phyloP scores from a whole-genome alignment of 306 rosid genomes.

The Prinsepia uniflora region DNA sequence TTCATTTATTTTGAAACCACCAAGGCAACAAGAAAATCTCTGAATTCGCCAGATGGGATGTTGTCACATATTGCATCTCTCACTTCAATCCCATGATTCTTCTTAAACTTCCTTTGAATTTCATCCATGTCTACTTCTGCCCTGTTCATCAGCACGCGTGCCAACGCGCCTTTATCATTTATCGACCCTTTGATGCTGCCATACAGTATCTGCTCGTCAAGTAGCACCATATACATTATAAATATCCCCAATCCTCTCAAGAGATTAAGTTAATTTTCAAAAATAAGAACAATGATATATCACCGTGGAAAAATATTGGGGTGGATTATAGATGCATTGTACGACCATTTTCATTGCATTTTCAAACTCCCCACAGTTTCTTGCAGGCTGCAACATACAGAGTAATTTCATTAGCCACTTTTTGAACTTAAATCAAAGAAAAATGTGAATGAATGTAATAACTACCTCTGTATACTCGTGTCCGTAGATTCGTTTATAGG shows the following conservation, averaged over 20 bases:
- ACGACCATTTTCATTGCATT: slow-evolving; percentile 39
- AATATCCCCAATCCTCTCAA: neutral
- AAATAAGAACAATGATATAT: neutral
- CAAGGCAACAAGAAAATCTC: slow-evolving; percentile 56
- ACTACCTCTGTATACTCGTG: slow-evolving; percentile 60
- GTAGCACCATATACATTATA: neutral
- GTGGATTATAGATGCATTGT: slow-evolving; percentile 50
- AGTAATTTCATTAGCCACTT: neutral
- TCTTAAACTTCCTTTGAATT: slow-evolving; percentile 42
- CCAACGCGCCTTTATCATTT: slow-evolving; percentile 33
- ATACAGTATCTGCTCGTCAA: slow-evolving; percentile 36
- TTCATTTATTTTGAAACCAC: slow-evolving; percentile 32
- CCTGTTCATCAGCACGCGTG: slow-evolving; percentile 44
- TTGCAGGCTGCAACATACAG: slow-evolving; percentile 37
- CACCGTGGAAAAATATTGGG: slow-evolving; percentile 56
- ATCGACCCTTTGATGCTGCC: slow-evolving; percentile 39
- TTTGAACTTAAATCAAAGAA: neutral
- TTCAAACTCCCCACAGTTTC: slow-evolving; percentile 47
- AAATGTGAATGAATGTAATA: neutral
- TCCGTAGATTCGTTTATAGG: slow-evolving; percentile 72
- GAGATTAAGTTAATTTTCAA: too few relatives aligned
- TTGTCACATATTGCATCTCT: slow-evolving; percentile 38
- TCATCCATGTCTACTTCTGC: slow-evolving; percentile 61
- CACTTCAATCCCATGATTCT: slow-evolving; percentile 48
- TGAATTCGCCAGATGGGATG: slow-evolving; percentile 40